Evolutionary conservation across 129 eudicot species (phyloP), one percentile per base, ranked within the genome.

Genomic region (Pulicaria dysenterica): DNA sequence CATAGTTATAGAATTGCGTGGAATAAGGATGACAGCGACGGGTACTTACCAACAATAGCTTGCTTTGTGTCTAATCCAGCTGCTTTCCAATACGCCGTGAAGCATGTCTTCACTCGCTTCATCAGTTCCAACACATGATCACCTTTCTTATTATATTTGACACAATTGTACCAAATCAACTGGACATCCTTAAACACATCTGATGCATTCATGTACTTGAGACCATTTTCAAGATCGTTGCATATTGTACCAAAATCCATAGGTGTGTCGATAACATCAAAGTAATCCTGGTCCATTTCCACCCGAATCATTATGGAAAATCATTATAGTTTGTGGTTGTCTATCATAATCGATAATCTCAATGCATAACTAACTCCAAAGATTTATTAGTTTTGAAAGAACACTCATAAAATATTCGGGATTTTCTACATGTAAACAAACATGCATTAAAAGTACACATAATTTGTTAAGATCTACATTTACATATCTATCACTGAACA

Each of bases 231-330:
- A 47, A 90, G 89, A 61, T 90, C 85, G 79, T 79, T 75, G 76
- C 91, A 82, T 71, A 90, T 77, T 55, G 91, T 87, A 41, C 94
- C 89, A 65, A 90, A 87, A 83, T 90, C 96, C 96, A 90, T 90
- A 34, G 96, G 96, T 47, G 91, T 90, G 65, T 87, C 80, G 59
- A 90, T 83, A 60, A 87, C 89, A 76, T 90, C 85, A 77, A 83
- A 87, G 79, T 87, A 87, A 63, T 85, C 96, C 96, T 90, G 85
- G 70, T 74, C 58, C 67, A 76, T 69, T 17, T 55, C 67, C 14
- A 36, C 55, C 37, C 49, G 24, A 57, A 76, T 15, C 64, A 64
- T 11, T 24, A 4, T 4, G n/a, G n/a, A n/a, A 40, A 57, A 76
- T 15, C 64, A 64, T 11, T 24, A 4, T 4, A 42, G 8, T 7